Evolutionary conservation across 305 asterid species (phyloP).

Genomic region (Solanum chacoense): DNA sequence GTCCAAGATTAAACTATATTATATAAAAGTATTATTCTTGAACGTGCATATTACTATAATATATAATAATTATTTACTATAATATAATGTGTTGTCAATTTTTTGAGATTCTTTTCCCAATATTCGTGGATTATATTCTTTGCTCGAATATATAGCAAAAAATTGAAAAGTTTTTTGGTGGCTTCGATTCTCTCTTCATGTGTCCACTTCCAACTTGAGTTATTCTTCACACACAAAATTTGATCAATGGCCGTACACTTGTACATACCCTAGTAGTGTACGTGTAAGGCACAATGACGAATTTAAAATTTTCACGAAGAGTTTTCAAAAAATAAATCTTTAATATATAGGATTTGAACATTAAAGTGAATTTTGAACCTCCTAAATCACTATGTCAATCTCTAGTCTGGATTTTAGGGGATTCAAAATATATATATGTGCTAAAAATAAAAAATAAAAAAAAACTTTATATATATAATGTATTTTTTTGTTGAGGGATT

Average conservation of each 20-base stretch:
- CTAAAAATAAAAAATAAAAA: no score
- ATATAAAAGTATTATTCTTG: background rate
- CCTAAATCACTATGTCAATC: background rate
- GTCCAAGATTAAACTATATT: background rate
- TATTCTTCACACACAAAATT: background rate
- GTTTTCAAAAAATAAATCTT: background rate
- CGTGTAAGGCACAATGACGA: background rate
- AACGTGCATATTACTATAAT: background rate
- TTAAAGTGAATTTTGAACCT: background rate
- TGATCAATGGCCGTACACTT: background rate
- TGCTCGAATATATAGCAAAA: constrained; percentile 3
- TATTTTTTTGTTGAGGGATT: no score
- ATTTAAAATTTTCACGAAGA: background rate
- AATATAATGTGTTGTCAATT: constrained; percentile 6
- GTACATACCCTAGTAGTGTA: background rate
- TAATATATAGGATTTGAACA: background rate
- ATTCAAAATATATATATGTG: no score
- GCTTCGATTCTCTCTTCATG: constrained; percentile 10
- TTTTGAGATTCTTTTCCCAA: constrained; percentile 15
- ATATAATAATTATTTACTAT: background rate
- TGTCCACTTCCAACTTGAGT: constrained; percentile 8
- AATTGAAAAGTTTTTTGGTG: constrained; percentile 17
- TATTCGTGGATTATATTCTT: constrained; percentile 9
- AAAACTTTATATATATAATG: background rate
- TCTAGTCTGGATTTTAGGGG: fast-evolving